Conservation (phyloP, 2,329 filamentous ascomycete genomes). For the Sclerotinia minor region DNA sequence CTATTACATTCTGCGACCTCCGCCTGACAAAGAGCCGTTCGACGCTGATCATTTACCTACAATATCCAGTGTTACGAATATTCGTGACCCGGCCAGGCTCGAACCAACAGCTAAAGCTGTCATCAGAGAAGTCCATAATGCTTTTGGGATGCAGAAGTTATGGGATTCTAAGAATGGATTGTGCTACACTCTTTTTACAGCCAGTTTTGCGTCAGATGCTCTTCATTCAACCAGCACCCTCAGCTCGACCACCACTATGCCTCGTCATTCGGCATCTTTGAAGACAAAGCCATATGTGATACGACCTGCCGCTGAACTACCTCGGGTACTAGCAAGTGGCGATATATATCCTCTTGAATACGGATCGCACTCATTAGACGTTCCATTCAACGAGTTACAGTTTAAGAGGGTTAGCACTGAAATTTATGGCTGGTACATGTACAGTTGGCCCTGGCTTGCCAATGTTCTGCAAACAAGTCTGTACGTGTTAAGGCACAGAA, state of each 20-base stretch:
- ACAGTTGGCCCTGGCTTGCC: slow-evolving; percentile 4
- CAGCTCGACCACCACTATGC: too few species aligned
- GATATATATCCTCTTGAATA: slow-evolving; percentile 19
- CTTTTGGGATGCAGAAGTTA: slow-evolving; percentile 3
- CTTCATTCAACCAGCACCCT: too few species aligned
- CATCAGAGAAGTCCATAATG: background rate
- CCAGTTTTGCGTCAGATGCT: background rate
- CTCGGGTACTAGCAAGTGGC: slow-evolving; percentile 11
- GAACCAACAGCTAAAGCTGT: background rate
- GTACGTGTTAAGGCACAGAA: slow-evolving; percentile 1
- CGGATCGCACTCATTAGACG: background rate
- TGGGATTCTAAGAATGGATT: background rate
- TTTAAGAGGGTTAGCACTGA: background rate
- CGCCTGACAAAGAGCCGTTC: background rate
- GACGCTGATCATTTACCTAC: background rate
- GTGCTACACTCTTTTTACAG: slow-evolving; percentile 14
- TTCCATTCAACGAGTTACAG: background rate
- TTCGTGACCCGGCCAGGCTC: background rate
- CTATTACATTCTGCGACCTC: slow-evolving; percentile 15
- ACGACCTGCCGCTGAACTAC: background rate
- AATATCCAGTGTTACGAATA: background rate
- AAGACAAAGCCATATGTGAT: background rate
- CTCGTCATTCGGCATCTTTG: too few species aligned
- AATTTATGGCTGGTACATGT: slow-evolving; percentile 12
- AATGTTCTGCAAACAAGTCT: background rate